Conservation (phyloP, 108 stramenopile genomes). For the Poteriospumella lacustris region DNA sequence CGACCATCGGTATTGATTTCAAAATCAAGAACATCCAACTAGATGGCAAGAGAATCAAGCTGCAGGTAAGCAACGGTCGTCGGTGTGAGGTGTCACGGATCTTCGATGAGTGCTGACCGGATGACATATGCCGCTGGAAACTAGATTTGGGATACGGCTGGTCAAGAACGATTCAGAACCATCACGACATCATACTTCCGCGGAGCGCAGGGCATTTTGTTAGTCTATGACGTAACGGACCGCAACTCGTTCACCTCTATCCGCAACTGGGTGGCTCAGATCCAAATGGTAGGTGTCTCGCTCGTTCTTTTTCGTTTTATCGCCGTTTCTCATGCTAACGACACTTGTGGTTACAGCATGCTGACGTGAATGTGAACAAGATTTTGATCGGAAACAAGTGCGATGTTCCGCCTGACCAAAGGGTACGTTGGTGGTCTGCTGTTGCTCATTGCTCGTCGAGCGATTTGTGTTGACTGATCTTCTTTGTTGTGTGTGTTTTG, state of each 20-base stretch:
- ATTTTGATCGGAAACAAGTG: conserved; percentile 43
- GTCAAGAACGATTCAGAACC: conserved; percentile 62
- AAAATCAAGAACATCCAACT: conserved; percentile 62
- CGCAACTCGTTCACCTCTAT: conserved; percentile 91
- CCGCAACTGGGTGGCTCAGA: conserved; percentile 95
- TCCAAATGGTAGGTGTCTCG: conserved; percentile 53
- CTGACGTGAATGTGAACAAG: conserved; percentile 39
- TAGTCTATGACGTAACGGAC: conserved; percentile 98
- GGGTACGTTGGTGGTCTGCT: not conserved
- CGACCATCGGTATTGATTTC: conserved; percentile 63
- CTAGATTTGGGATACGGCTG: conserved; percentile 66
- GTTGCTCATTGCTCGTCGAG: not conserved
- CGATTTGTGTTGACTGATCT: too few relatives aligned
- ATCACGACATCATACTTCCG: conserved; percentile 64
- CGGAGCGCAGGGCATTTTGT: conserved; percentile 82
- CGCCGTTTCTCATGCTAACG: not conserved
- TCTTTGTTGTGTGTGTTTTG: not conserved
- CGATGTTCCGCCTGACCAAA: conserved; percentile 1
- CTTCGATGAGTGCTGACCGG: not conserved
- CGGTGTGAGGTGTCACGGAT: conserved; percentile 11
- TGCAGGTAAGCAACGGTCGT: conserved; percentile 30
- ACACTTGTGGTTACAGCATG: conserved; percentile 35
- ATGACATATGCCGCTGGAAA: not conserved
- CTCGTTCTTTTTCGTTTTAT: not conserved
- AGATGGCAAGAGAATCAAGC: conserved; percentile 59